phyloP scores from a whole-genome alignment of 345 rosid species.

The Durio zibethinus region DNA sequence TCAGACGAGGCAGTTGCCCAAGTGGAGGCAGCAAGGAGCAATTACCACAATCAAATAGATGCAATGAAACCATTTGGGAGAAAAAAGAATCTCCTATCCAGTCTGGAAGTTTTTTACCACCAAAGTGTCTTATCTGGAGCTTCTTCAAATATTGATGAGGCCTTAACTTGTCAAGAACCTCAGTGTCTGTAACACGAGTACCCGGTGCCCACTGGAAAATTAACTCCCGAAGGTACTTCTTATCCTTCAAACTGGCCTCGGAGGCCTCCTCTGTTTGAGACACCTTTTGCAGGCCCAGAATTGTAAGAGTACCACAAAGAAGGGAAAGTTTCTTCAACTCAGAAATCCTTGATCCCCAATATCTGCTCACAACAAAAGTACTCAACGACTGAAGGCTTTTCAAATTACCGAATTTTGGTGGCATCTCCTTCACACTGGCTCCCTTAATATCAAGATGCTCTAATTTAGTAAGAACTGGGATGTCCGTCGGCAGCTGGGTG shows the following conservation, averaged over 20 bases:
- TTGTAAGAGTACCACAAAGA: neutral
- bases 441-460: neutral
- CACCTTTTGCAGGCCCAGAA: neutral
- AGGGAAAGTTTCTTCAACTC: constrained; percentile 2
- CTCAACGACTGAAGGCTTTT: constrained; percentile 3
- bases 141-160: constrained; percentile 16
- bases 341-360: neutral
- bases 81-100: constrained; percentile 3
- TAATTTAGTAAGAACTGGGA: neutral
- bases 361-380: neutral
- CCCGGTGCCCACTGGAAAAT: constrained; percentile 3
- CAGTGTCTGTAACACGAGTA: neutral
- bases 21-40: constrained; percentile 22
- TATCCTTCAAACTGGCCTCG: constrained; percentile 8
- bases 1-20: constrained; percentile 22
- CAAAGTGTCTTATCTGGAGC: neutral
- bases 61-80: neutral
- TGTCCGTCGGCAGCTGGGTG: neutral
- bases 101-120: neutral
- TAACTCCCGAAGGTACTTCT: constrained; percentile 4
- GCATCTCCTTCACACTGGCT: neutral
- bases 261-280: neutral
- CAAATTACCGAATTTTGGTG: neutral
- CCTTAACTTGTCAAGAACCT: neutral
- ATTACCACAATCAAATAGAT: neutral